phyloP scores from a whole-genome alignment of 148 eudicot species.

The Rhododendron simsii region DNA sequence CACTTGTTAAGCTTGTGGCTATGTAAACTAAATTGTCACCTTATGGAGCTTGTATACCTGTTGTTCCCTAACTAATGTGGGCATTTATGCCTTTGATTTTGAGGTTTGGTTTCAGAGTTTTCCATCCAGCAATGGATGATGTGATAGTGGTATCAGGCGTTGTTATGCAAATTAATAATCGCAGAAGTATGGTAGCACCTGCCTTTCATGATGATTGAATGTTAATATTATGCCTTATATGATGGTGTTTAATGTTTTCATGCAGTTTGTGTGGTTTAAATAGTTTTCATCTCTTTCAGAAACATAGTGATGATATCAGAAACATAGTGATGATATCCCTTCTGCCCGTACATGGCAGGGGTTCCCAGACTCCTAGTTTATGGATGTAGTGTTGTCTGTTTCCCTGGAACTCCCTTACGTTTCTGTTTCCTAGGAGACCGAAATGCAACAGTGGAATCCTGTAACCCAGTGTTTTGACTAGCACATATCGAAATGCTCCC shows the following conservation, averaged over 20 bases:
- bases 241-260: not conserved
- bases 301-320: not conserved
- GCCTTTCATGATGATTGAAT: not conserved
- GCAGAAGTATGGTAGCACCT: not conserved
- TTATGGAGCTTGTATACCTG: not conserved
- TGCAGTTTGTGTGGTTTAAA: not conserved
- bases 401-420: not conserved
- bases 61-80: not conserved
- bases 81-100: not conserved
- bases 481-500: not conserved
- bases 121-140: not conserved
- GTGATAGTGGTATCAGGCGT: not conserved
- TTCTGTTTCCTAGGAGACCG: not conserved
- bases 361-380: not conserved
- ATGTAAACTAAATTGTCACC: not conserved
- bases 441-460: not conserved
- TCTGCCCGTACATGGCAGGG: not conserved
- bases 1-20: not conserved
- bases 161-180: not conserved
- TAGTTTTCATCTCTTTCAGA: not conserved
- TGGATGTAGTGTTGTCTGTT: not conserved
- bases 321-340: not conserved
- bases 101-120: not conserved
- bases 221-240: not conserved
- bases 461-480: not conserved